Conservation (phyloP, 164 flowering plant genomes). For the Vitis rupestris region DNA sequence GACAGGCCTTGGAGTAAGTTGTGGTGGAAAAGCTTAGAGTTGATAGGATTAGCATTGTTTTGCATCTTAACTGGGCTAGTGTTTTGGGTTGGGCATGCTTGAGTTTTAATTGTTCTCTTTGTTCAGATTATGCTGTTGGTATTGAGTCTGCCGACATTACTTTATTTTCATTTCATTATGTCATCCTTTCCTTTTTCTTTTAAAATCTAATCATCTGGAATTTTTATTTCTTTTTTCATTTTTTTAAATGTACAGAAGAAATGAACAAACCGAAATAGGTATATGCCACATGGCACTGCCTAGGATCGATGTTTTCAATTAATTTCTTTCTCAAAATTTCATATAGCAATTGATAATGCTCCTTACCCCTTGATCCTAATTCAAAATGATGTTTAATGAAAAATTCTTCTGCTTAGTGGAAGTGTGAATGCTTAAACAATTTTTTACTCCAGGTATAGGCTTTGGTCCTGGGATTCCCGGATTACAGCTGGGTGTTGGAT, state of each 20-base stretch:
- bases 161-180: neutral
- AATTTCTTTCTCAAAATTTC: neutral
- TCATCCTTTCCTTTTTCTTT: neutral
- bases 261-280: neutral
- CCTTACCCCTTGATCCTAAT: neutral
- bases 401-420: neutral
- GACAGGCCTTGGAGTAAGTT: too few species aligned
- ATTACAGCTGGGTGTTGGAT: conserved; percentile 72
- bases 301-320: neutral
- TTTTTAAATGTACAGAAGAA: neutral
- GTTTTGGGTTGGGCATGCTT: too few species aligned
- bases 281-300: neutral
- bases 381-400: neutral
- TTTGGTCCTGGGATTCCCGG: conserved; percentile 92
- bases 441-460: conserved; percentile 53
- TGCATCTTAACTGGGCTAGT: too few species aligned
- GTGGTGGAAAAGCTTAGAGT: too few species aligned
- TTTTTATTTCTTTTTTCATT: neutral
- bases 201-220: neutral
- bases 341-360: neutral
- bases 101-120: too few species aligned
- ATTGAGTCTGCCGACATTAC: too few species aligned
- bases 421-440: neutral
- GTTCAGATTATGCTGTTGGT: too few species aligned
- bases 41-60: too few species aligned